Conservation (phyloP, 2,329 filamentous ascomycete species). For the Parascedosporium putredinis region DNA sequence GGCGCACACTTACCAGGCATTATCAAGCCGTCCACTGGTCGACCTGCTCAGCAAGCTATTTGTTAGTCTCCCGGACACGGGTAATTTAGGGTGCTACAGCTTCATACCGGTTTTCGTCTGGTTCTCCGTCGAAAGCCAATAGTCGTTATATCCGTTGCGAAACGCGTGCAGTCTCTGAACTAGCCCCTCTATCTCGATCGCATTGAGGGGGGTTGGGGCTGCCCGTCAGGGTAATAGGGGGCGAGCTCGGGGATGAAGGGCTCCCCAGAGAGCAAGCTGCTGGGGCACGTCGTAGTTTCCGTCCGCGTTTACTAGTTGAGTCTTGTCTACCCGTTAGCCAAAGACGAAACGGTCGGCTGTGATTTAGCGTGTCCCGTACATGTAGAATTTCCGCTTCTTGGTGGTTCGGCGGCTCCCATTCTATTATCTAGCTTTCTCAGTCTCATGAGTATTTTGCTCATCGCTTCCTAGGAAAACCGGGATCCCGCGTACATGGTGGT, state of each 20-base stretch:
- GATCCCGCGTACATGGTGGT: not conserved
- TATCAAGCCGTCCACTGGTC: slow-evolving; percentile 1
- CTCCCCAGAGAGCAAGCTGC: slow-evolving; percentile 3
- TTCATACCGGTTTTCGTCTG: not conserved
- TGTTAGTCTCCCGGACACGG: not conserved
- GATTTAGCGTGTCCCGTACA: not conserved
- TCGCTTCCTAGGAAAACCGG: not conserved
- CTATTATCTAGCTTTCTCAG: not conserved
- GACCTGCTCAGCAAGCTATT: not conserved
- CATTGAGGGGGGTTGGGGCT: not conserved
- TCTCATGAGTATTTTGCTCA: not conserved
- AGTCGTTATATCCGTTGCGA: slow-evolving; percentile 1
- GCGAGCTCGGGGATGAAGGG: slow-evolving; percentile 1
- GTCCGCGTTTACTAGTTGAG: slow-evolving; percentile 3
- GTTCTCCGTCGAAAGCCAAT: slow-evolving; percentile 1
- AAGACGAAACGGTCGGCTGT: not conserved
- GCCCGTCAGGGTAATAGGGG: not conserved
- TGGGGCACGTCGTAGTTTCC: slow-evolving; percentile 4
- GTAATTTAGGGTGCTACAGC: not conserved
- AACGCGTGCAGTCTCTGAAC: not conserved
- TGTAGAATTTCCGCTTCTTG: not conserved
- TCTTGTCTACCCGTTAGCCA: not conserved
- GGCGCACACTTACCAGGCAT: not conserved
- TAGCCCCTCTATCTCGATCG: not conserved
- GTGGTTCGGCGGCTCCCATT: slow-evolving; percentile 4